Evolutionary conservation across 1,284 basidiomycete species (phyloP).

Genomic region (Baeospora myosura): DNA sequence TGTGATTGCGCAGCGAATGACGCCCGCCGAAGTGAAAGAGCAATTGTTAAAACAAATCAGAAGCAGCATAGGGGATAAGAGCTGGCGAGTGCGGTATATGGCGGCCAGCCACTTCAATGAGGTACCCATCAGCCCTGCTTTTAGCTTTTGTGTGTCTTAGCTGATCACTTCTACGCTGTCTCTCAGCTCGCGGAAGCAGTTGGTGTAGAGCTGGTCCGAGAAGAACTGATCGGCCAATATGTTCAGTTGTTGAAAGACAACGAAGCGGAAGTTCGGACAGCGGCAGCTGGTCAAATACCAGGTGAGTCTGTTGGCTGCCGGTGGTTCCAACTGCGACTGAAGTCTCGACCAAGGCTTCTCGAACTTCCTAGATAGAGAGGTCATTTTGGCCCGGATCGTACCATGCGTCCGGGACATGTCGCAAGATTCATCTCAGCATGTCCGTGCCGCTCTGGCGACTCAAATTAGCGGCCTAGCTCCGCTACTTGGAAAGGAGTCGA

Average conservation of each 20-base stretch:
- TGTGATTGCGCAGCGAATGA: conserved; percentile 81
- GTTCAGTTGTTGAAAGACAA: conserved; percentile 96
- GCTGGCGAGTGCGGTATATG: conserved; percentile 99
- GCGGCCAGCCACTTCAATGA: conserved; percentile 97
- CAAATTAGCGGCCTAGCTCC: conserved; percentile 98
- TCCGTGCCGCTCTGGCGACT: conserved; percentile 92
- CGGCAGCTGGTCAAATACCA: conserved; percentile 93
- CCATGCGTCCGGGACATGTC: conserved; percentile 97
- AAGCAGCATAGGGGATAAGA: conserved; percentile 88
- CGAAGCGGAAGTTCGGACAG: conserved; percentile 97
- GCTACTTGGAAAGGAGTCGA: conserved; percentile 88
- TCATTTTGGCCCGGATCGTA: conserved; percentile 87
- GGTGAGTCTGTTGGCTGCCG: conserved; percentile 42
- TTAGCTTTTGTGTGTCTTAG: not conserved
- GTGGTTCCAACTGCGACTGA: not conserved
- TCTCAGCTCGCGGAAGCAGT: conserved; percentile 84
- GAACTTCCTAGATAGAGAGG: conserved; percentile 89
- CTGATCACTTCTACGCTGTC: conserved; percentile 6
- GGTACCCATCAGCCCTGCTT: conserved; percentile 30
- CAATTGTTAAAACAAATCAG: conserved; percentile 86
- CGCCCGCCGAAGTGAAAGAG: conserved; percentile 84
- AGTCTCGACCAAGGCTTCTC: conserved; percentile 70
- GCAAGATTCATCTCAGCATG: conserved; percentile 93
- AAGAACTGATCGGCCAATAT: conserved; percentile 91
- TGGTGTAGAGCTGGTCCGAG: conserved; percentile 85